Evolutionary conservation across 495 filamentous ascomycete genomes (phyloP).

Genomic region (Penicillium paxilli): DNA sequence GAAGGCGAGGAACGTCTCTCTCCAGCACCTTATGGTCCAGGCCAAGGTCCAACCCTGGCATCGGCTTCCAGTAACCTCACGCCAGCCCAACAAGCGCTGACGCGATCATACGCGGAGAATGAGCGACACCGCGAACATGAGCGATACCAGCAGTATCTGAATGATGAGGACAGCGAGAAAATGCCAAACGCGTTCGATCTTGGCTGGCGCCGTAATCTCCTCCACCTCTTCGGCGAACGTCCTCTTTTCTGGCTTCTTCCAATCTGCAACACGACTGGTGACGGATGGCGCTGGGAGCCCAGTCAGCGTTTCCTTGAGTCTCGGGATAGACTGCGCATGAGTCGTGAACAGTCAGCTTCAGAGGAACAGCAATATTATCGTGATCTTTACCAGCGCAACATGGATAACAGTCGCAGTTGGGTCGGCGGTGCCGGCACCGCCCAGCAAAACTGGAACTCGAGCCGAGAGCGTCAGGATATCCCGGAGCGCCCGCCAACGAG

Average conservation of each 20-base stretch:
- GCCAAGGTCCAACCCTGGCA: constrained; percentile 13
- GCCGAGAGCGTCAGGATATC: constrained; percentile 53
- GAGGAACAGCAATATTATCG: constrained; percentile 50
- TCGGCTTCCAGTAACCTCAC: constrained; percentile 18
- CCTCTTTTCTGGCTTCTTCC: constrained; percentile 78
- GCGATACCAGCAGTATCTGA: constrained; percentile 84
- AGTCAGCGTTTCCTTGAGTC: constrained; percentile 70
- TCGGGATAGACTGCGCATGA: constrained; percentile 56
- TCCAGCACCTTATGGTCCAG: constrained; percentile 27
- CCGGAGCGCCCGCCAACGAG: constrained; percentile 49
- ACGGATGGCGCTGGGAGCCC: constrained; percentile 96
- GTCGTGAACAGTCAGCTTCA: constrained; percentile 57
- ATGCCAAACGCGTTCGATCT: constrained; percentile 92
- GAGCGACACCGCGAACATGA: constrained; percentile 70
- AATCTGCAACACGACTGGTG: constrained; percentile 77
- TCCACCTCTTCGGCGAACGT: constrained; percentile 75
- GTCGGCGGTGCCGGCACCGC: constrained; percentile 17
- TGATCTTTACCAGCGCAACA: constrained; percentile 41
- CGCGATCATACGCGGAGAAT: constrained; percentile 65
- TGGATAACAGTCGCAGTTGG: constrained; percentile 38
- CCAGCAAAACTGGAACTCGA: constrained; percentile 24
- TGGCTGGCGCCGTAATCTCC: constrained; percentile 76
- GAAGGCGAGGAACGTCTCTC: constrained; percentile 66
- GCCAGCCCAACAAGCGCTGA: constrained; percentile 50
- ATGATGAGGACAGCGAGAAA: constrained; percentile 81